Evolutionary conservation across 176 grass and related monocot genomes (phyloP), one percentile per base, ranked within the genome.

Genomic region (Cenchrus americanus): DNA sequence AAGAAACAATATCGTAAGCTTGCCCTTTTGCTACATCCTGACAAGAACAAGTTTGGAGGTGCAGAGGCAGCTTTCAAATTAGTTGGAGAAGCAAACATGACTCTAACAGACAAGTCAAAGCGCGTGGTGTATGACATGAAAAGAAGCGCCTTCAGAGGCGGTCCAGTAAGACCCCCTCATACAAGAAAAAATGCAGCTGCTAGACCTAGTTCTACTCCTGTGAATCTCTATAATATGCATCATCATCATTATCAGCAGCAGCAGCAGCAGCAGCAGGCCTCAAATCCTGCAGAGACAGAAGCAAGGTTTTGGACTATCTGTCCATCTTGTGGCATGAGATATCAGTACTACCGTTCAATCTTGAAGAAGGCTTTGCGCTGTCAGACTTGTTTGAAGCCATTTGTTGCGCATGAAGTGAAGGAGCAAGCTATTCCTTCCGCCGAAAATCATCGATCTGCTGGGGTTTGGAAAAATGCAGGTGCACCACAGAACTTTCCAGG

Each of bases 1-100:
- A 97, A 93, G 83, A 97, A 87, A 46, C 90, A 94, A 51, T 97
- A 97, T 58, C 90, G 90, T 14, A 97, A 88, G 63, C 84, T 94
- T 86, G 90, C 90, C 66, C 84, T 97, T 81, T 89, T 93, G 72
- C 88, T 97, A 41, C 95, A 97, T 81, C 95, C 90, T 24, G 92
- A 97, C 75, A 97, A 94, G 85, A 97, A 97, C 79, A 90, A 91
- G 68, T 94, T 97, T 66, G 54, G 86, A 30, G 92, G 95, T 71
- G 92, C 92, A 79, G 95, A 94, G 79, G 90, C 92, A 18, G 95
- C 95, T 15, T 97, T 97, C 82, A 97, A 97, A 71, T 86, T 98
- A 84, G 85, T 98, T 27, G 90, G 90, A 69, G 95, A 93, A 89
- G 92, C 95, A 71, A 88, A 98, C 71, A 85, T 80, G 65, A 86